Evolutionary conservation across 2,329 filamentous ascomycete genomes (phyloP).

Genomic region (Pestalotiopsis sp.): DNA sequence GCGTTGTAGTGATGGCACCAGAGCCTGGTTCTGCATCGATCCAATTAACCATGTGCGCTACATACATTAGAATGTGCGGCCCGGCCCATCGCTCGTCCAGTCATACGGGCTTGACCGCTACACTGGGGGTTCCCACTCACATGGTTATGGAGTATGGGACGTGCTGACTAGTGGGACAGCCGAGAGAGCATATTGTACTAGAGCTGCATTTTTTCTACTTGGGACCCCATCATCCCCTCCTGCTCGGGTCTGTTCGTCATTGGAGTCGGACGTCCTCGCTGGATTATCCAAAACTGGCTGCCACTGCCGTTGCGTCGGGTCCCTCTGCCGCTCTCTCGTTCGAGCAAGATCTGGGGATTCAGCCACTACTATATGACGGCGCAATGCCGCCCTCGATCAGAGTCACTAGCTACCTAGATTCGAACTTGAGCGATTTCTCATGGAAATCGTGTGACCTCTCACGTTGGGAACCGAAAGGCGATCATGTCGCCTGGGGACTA

Average conservation of each 20-base stretch:
- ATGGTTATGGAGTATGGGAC: conserved; percentile 5
- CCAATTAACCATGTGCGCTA: neutral
- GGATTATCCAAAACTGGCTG: neutral
- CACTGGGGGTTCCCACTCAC: conserved; percentile 20
- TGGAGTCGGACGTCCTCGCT: neutral
- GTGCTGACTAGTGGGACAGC: neutral
- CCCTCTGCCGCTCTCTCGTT: neutral
- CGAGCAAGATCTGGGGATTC: neutral
- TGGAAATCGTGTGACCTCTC: neutral
- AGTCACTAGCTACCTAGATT: neutral
- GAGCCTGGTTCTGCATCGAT: neutral
- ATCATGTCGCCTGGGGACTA: neutral
- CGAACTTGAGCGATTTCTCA: neutral
- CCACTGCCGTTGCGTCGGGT: neutral
- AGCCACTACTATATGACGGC: neutral
- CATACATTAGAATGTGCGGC: conserved; percentile 1
- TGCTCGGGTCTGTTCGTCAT: neutral
- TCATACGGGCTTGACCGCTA: conserved; percentile 6
- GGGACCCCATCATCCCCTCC: neutral
- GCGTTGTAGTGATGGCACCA: neutral
- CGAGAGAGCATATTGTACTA: conserved; percentile 10
- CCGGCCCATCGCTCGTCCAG: conserved; percentile 3
- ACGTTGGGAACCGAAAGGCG: neutral
- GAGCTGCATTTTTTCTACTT: neutral
- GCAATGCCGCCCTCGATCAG: neutral